Evolutionary conservation across 305 asterid species (phyloP).

Genomic region (Fraxinus platypoda): DNA sequence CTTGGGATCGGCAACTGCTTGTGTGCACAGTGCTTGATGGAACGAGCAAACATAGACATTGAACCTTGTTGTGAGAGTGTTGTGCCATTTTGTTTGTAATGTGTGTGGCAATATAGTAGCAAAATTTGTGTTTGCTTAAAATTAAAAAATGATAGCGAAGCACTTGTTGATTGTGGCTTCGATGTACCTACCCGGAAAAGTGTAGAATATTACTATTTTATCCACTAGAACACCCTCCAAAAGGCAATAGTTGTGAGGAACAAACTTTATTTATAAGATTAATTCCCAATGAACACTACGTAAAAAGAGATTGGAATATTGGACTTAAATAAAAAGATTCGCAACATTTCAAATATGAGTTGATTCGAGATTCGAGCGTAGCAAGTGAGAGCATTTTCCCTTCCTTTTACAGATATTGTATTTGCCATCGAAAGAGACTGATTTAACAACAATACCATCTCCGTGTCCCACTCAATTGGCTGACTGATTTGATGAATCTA

Average conservation of each 20-base stretch:
- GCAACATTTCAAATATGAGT: background rate
- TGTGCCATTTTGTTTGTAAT: background rate
- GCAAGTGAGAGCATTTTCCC: background rate
- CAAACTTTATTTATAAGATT: too few relatives aligned
- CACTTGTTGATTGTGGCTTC: background rate
- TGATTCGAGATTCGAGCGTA: background rate
- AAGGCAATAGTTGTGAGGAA: background rate
- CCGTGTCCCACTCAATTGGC: background rate
- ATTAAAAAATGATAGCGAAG: background rate
- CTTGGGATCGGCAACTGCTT: background rate
- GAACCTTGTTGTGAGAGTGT: background rate
- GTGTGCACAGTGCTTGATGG: background rate
- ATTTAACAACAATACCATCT: background rate
- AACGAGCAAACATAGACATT: background rate
- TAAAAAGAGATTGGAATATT: background rate
- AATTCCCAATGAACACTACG: background rate
- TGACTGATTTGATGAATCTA: background rate
- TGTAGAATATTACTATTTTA: too few relatives aligned
- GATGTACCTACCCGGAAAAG: background rate
- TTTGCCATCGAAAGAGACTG: slow-evolving; percentile 6
- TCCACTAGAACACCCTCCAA: background rate
- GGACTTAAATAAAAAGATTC: background rate
- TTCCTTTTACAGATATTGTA: background rate
- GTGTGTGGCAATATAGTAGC: background rate
- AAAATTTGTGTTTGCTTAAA: background rate